phyloP scores from a whole-genome alignment of 176 grass and related monocot genomes.

The Eragrostis curvula region DNA sequence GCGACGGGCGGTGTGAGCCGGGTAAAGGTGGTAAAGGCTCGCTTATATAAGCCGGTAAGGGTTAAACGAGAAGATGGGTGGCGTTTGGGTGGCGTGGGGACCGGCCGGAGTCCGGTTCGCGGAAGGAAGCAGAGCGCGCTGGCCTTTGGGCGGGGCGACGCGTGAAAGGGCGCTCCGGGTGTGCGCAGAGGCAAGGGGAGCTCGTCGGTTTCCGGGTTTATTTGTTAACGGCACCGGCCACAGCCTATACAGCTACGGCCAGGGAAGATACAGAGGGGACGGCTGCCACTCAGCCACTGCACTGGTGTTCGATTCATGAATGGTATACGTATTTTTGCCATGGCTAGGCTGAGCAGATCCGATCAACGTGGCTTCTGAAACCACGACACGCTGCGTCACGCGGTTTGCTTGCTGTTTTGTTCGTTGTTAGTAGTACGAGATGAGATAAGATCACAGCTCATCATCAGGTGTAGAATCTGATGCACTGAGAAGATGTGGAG shows the following conservation, averaged over 20 bases:
- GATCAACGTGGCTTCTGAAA: background rate
- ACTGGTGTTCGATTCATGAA: background rate
- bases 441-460: background rate
- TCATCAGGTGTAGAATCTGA: background rate
- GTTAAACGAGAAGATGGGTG: background rate
- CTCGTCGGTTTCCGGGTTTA: constrained; percentile 41
- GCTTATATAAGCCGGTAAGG: constrained; percentile 49
- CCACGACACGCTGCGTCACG: background rate
- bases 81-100: background rate
- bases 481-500: background rate
- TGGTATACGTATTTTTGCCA: background rate
- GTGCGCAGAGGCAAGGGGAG: constrained; percentile 28
- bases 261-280: constrained; percentile 27
- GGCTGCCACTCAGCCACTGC: background rate
- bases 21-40: constrained; percentile 49
- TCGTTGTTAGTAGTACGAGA: too few species aligned
- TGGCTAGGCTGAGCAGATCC: background rate
- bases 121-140: constrained; percentile 23
- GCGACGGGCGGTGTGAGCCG: background rate
- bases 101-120: constrained; percentile 27
- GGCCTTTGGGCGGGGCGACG: background rate
- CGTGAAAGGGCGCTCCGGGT: constrained; percentile 15
- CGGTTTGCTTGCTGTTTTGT: too few species aligned
- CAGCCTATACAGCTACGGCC: constrained; percentile 32
- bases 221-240: constrained; percentile 39